phyloP scores from a whole-genome alignment of 805 yeast genomes.

The Metschnikowia corniflorae region DNA sequence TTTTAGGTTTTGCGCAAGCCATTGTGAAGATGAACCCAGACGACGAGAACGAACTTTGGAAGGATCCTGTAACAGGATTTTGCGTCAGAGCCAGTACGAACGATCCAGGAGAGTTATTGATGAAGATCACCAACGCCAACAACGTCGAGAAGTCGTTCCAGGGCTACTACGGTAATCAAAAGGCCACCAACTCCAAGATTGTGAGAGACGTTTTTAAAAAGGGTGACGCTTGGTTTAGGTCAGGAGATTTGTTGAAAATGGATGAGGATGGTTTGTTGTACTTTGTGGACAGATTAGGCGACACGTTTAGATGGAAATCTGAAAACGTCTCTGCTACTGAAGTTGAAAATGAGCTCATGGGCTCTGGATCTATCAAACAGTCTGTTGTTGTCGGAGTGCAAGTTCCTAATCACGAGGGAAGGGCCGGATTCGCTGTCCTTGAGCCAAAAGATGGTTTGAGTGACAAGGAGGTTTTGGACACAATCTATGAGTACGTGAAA shows the following conservation, averaged over 20 bases:
- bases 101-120: conserved; percentile 86
- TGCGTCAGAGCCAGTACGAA: conserved; percentile 51
- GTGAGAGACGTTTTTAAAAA: conserved; percentile 67
- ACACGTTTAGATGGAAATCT: conserved; percentile 94
- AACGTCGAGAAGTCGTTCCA: conserved; percentile 77
- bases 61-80: conserved; percentile 62
- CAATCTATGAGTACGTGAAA: conserved; percentile 26
- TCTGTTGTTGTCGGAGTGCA: conserved; percentile 84
- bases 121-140: conserved; percentile 62
- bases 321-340: conserved; percentile 93
- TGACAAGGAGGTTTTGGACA: conserved; percentile 22
- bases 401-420: conserved; percentile 86
- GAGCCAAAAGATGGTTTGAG: conserved; percentile 44
- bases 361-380: conserved; percentile 48
- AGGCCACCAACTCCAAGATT: conserved; percentile 76
- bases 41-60: conserved; percentile 66
- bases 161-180: conserved; percentile 80
- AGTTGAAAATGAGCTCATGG: conserved; percentile 74
- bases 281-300: conserved; percentile 91
- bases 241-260: conserved; percentile 75
- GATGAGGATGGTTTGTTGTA: conserved; percentile 69
- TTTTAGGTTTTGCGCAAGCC: conserved; percentile 51
- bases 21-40: conserved; percentile 76
- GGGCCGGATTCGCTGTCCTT: conserved; percentile 87
- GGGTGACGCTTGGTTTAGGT: conserved; percentile 90